These are phyloP conservation scores for Candida ovalis DNA, from an alignment of 805 yeast species.

Conservation along the genomic window DNA sequence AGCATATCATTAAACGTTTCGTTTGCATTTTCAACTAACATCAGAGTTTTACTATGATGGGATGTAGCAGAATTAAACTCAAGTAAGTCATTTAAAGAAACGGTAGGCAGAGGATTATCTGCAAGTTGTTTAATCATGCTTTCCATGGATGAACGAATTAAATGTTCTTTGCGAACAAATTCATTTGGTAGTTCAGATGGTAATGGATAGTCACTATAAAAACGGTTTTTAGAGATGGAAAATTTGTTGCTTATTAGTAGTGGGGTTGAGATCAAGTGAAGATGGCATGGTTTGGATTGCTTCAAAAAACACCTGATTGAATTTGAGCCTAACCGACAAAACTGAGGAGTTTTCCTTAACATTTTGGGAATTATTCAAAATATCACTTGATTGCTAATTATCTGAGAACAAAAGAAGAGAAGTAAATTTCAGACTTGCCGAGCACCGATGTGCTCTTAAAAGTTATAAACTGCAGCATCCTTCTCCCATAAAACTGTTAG, in stretches of 20 bases:
- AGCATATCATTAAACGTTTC: slow-evolving; percentile 56
- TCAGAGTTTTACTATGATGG: slow-evolving; percentile 29
- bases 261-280: neutral
- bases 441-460: too few relatives aligned
- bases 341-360: too few relatives aligned
- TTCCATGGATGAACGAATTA: slow-evolving; percentile 36
- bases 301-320: neutral
- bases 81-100: slow-evolving; percentile 49
- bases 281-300: neutral
- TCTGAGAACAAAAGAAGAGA: too few relatives aligned
- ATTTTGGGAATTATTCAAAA: too few relatives aligned
- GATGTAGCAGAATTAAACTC: slow-evolving; percentile 35
- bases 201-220: slow-evolving; percentile 1
- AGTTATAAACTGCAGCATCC: too few relatives aligned
- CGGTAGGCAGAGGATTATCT: slow-evolving; percentile 45
- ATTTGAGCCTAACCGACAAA: too few relatives aligned
- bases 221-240: neutral
- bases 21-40: slow-evolving; percentile 42
- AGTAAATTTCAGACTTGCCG: too few relatives aligned
- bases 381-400: too few relatives aligned
- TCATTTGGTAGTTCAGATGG: slow-evolving; percentile 6
- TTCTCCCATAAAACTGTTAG: too few relatives aligned
- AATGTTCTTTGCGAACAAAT: slow-evolving; percentile 13
- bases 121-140: slow-evolving; percentile 57
- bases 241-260: neutral